A percentile compares a stretch with the other conserved stretches of the same genome.
These are phyloP conservation scores for Beauveria sp. DNA, from an alignment of 2,329 filamentous ascomycete species.

Conservation along the genomic window DNA sequence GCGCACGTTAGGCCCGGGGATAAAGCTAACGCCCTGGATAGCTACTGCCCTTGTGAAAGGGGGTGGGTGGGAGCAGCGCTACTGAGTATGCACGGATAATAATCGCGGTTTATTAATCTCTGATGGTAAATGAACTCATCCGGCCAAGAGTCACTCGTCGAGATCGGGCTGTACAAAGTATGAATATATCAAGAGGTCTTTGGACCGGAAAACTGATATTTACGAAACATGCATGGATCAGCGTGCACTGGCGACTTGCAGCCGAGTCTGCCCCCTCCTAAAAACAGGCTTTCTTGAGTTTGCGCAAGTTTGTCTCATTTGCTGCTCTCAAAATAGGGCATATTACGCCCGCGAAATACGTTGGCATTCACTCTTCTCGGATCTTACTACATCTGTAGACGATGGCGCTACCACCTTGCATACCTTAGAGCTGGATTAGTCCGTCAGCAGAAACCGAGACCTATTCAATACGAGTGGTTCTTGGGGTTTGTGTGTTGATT, in stretches of 20 bases:
- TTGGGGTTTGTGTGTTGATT: not conserved
- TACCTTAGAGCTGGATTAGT: not conserved
- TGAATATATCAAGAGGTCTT: too few relatives aligned
- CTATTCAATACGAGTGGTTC: not conserved
- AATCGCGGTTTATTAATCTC: not conserved
- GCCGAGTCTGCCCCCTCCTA: too few relatives aligned
- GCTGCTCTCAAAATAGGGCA: too few relatives aligned
- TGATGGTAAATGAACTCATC: not conserved
- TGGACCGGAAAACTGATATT: too few relatives aligned
- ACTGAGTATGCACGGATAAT: not conserved
- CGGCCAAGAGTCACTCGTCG: not conserved
- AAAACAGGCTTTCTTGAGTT: too few relatives aligned
- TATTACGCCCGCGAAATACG: too few relatives aligned
- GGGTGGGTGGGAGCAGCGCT: not conserved
- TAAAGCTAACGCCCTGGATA: not conserved
- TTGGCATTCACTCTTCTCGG: too few relatives aligned
- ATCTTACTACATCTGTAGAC: too few relatives aligned
- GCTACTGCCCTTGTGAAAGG: not conserved
- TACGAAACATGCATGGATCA: too few relatives aligned
- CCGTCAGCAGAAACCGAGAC: not conserved
- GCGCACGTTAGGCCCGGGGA: not conserved
- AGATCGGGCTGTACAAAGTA: not conserved
- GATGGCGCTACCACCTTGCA: not conserved
- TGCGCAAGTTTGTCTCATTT: too few relatives aligned
- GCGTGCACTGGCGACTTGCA: too few relatives aligned